Evolutionary conservation across 2,329 filamentous ascomycete species (phyloP).

Genomic region (Hypoxylon sp.): DNA sequence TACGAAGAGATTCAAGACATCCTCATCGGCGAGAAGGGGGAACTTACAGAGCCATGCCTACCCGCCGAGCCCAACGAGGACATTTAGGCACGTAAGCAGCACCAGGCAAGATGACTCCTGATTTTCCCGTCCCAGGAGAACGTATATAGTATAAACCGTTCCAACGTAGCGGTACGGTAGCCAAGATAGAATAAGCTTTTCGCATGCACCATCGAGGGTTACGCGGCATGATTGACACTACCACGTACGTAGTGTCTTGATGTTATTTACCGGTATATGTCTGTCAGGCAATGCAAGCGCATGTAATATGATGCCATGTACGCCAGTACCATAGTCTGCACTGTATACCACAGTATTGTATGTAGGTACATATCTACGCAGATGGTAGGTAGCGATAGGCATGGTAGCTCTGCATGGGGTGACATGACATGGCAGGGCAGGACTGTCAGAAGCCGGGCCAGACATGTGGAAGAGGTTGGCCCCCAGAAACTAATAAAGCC

Average conservation of each 20-base stretch:
- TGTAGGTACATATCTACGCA: slow-evolving; percentile 17
- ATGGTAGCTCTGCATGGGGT: slow-evolving; percentile 33
- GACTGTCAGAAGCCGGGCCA: slow-evolving; percentile 22
- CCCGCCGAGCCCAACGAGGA: background rate
- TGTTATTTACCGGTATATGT: slow-evolving; percentile 27
- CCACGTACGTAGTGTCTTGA: slow-evolving; percentile 25
- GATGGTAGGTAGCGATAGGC: slow-evolving; percentile 8
- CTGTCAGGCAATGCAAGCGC: slow-evolving; percentile 1
- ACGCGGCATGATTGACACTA: slow-evolving; percentile 26
- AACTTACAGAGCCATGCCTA: slow-evolving; percentile 7
- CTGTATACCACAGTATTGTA: background rate
- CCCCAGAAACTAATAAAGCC: slow-evolving; percentile 41
- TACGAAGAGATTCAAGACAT: background rate
- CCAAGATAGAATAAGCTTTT: slow-evolving; percentile 47
- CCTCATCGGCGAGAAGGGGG: background rate
- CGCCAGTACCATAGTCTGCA: slow-evolving; percentile 14
- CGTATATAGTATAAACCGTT: slow-evolving; percentile 6
- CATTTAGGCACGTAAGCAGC: slow-evolving; percentile 13
- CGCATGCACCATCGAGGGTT: slow-evolving; percentile 35
- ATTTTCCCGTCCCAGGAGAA: slow-evolving; percentile 2
- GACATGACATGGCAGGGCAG: slow-evolving; percentile 23
- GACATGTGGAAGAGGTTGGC: slow-evolving; percentile 23
- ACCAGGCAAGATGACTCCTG: slow-evolving; percentile 6
- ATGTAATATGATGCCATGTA: slow-evolving; percentile 25
- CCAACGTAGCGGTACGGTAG: slow-evolving; percentile 38